Evolutionary conservation across 2,329 filamentous ascomycete species (phyloP), one percentile per base, ranked within the genome.

Genomic region (Microthyrium microscopicum): DNA sequence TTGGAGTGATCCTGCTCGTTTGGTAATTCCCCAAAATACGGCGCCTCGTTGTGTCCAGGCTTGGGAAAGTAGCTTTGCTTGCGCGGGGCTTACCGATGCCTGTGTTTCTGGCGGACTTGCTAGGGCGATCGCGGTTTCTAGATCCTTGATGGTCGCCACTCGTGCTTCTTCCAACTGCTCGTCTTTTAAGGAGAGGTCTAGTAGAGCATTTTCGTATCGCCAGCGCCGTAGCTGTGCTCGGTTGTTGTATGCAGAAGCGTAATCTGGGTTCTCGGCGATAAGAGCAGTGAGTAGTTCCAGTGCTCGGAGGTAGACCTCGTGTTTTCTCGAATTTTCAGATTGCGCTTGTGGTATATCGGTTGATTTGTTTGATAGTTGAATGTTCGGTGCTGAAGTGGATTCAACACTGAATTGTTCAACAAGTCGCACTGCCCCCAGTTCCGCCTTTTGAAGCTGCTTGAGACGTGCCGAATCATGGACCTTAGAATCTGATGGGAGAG

Each of bases 191-290:
- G 8, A 8, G 49, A n/a, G 37, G 38, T 6, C 25, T 20, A 16
- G 38, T 34, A 5, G 37, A 29, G n/a, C n/a, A 9, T 20, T 26
- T 15, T 5, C 4, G 40, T 76, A 72, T 36, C 73, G 53, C 30
- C 75, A 59, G 16, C 76, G 58, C 20, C 67, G 44, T 6, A 75
- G 64, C 50, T 85, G 80, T 3, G 75, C 79, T 31, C 78, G 66
- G 52, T 87, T 85, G 49, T 83, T 78, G 37, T 71, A 67, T 5
- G 73, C 76, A 41, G 75, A 80, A 16, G 78, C 77, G 51, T 85
- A 85, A 20, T 57, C 53, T 3, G 78, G 75, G 34, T 70, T 50
- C 17, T 66, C 53, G 3, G 57, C 46, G 26, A 83, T 67, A 20
- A 83, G 58, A 2, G 52, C 47, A 20, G 64, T 61, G 4, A 85